Evolutionary conservation across 345 rosid species (phyloP), one percentile per base, ranked within the genome.

Genomic region (Eucalyptus erythrocorys): DNA sequence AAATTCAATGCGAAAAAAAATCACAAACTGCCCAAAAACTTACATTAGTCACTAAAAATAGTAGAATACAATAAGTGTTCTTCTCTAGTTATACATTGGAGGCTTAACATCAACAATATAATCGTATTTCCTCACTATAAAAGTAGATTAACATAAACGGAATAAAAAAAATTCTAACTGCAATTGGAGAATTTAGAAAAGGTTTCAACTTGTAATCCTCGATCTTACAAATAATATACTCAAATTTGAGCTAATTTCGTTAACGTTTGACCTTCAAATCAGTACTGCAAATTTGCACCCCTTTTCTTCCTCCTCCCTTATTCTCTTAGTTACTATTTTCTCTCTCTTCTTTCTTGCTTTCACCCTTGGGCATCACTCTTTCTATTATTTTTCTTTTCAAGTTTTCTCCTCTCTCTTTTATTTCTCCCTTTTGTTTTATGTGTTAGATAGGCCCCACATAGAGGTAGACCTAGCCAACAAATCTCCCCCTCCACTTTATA

Each of bases 11-110:
- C 6, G 5, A 1, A 22, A 53, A 22, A 55, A 55, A 55, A 55
- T 22, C 26, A 53, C 1, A 3, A 0, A 53, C 6, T 5, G 4
- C 30, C 61, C 61, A 55, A 22, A 53, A 22, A 55, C 61, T 55
- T 55, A 22, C 61, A 55, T 55, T 55, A 55, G 27, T 55, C 27
- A 55, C 30, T 55, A 22, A 55, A 27, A 4, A 55, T 55, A 55
- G 5, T 51, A 51, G 0, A 17, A 51, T 51, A 7, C 55, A 19
- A 19, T 7, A 19, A 19, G 0, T 55, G 12, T 55, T 22, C 10
- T 22, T 55, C 27, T 55, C 27, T 55, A 55, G 30, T 22, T 24
- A 55, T 24, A 55, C 13, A 24, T 55, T 24, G 2, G 13, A 24
- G 13, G 61, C 30, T 55, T 26, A 9, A 55, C 1, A 26, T 55